phyloP scores from a whole-genome alignment of 805 yeast genomes.

The Pichia occidentalis region DNA sequence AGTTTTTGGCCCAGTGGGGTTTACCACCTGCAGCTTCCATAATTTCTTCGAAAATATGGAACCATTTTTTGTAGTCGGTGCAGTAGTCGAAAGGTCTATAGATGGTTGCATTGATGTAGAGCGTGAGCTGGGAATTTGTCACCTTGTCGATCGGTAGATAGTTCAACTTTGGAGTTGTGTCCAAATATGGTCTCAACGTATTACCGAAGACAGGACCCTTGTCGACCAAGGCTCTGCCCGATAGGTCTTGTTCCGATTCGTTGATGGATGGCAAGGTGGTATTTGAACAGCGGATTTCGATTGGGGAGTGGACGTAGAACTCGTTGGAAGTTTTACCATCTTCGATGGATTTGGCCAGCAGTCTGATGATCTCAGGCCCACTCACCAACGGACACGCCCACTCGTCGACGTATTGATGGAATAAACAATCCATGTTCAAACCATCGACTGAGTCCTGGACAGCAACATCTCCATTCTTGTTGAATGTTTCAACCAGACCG shows the following conservation, averaged over 20 bases:
- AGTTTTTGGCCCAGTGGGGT: slow-evolving; percentile 99
- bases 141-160: slow-evolving; percentile 48
- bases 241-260: slow-evolving; percentile 38
- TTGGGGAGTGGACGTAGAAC: slow-evolving; percentile 88
- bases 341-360: slow-evolving; percentile 55
- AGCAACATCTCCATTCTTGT: slow-evolving; percentile 46
- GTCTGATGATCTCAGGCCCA: slow-evolving; percentile 64
- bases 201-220: slow-evolving; percentile 85
- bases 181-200: slow-evolving; percentile 71
- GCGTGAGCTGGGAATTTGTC: slow-evolving; percentile 70
- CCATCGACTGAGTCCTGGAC: slow-evolving; percentile 81
- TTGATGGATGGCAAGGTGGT: slow-evolving; percentile 44
- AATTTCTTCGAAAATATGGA: slow-evolving; percentile 69
- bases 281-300: slow-evolving; percentile 91
- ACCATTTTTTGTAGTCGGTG: slow-evolving; percentile 77
- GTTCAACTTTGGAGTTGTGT: slow-evolving; percentile 64
- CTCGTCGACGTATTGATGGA: slow-evolving; percentile 89
- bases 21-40: slow-evolving; percentile 77
- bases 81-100: slow-evolving; percentile 84
- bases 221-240: slow-evolving; percentile 43
- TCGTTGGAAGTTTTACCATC: slow-evolving; percentile 54
- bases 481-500: slow-evolving; percentile 63
- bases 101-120: slow-evolving; percentile 90
- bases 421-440: slow-evolving; percentile 91
- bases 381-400: slow-evolving; percentile 89